These are phyloP conservation scores for Ogataea siamensis DNA, from an alignment of 805 yeast species.

Conservation along the genomic window DNA sequence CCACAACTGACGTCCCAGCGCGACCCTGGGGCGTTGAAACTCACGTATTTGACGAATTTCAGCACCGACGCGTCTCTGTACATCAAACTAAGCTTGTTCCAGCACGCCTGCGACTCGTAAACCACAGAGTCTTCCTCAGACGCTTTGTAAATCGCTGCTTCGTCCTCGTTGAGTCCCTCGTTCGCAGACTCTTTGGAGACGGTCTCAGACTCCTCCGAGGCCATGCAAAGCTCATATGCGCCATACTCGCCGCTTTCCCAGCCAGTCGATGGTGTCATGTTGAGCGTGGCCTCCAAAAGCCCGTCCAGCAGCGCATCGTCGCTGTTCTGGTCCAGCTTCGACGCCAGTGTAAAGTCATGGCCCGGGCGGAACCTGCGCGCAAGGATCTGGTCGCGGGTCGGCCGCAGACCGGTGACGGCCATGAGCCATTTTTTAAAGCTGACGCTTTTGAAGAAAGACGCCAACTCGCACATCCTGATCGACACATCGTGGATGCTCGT, in stretches of 20 bases:
- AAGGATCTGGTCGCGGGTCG: slow-evolving; percentile 63
- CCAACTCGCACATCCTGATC: slow-evolving; percentile 48
- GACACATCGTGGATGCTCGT: slow-evolving; percentile 22
- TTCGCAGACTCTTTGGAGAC: slow-evolving; percentile 41
- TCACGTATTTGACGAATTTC: slow-evolving; percentile 89
- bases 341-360: slow-evolving; percentile 87
- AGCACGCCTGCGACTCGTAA: slow-evolving; percentile 73
- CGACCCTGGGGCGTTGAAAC: slow-evolving; percentile 82
- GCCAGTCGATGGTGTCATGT: slow-evolving; percentile 75
- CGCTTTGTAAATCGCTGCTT: slow-evolving; percentile 79
- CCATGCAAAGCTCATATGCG: slow-evolving; percentile 92
- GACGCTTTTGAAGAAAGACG: slow-evolving; percentile 55
- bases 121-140: slow-evolving; percentile 74
- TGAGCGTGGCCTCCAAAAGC: slow-evolving; percentile 74
- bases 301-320: slow-evolving; percentile 42
- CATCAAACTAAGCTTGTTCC: slow-evolving; percentile 78
- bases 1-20: slow-evolving; percentile 87
- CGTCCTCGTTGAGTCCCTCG: slow-evolving; percentile 46
- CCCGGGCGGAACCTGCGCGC: slow-evolving; percentile 94
- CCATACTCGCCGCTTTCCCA: slow-evolving; percentile 93
- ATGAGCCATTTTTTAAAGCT: slow-evolving; percentile 71
- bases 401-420: slow-evolving; percentile 57
- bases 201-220: slow-evolving; percentile 43
- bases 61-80: slow-evolving; percentile 83
- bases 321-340: slow-evolving; percentile 39